Evolutionary conservation across 495 filamentous ascomycete species (phyloP).

Genomic region (Bombardia bombarda): DNA sequence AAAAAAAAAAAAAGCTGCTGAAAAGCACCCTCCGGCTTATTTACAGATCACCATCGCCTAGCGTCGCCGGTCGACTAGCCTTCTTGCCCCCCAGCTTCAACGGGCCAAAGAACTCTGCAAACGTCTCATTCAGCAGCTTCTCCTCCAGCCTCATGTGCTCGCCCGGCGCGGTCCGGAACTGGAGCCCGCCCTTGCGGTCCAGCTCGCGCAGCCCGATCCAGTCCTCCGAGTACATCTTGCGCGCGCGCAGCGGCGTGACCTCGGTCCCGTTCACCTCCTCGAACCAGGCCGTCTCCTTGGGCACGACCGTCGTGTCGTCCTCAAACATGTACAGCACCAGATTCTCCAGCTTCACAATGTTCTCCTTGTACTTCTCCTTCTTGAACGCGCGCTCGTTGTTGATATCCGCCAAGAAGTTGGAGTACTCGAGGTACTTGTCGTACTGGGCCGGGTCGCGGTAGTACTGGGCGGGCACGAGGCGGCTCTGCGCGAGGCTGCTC

Average conservation of each 20-base stretch:
- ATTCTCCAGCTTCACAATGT: constrained; percentile 60
- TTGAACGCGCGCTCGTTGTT: constrained; percentile 82
- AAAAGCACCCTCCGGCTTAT: not conserved
- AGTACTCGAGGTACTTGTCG: constrained; percentile 68
- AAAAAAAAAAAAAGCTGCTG: not conserved
- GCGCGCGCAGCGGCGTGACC: constrained; percentile 59
- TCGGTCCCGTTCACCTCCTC: constrained; percentile 70
- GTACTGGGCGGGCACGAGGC: constrained; percentile 90
- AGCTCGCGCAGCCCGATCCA: constrained; percentile 83
- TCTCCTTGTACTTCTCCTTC: constrained; percentile 65
- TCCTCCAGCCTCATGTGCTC: constrained; percentile 79
- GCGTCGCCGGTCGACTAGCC: constrained; percentile 7
- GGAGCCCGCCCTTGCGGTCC: constrained; percentile 70
- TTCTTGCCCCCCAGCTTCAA: constrained; percentile 19
- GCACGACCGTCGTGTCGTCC: constrained; percentile 77
- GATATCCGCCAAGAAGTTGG: constrained; percentile 95
- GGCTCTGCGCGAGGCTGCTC: constrained; percentile 63
- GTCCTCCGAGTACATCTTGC: constrained; percentile 77
- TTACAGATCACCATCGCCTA: constrained; percentile 19
- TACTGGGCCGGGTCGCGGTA: constrained; percentile 69
- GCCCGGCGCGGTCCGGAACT: constrained; percentile 63
- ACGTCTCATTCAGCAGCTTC: constrained; percentile 54
- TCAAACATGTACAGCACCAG: constrained; percentile 90
- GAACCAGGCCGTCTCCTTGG: constrained; percentile 90
- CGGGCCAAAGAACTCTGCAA: constrained; percentile 66